Percentiles rank a stretch among this genome's conserved stretches.
Evolutionary conservation across 164 flowering plant genomes (phyloP).

Genomic region (Stephania japonica): DNA sequence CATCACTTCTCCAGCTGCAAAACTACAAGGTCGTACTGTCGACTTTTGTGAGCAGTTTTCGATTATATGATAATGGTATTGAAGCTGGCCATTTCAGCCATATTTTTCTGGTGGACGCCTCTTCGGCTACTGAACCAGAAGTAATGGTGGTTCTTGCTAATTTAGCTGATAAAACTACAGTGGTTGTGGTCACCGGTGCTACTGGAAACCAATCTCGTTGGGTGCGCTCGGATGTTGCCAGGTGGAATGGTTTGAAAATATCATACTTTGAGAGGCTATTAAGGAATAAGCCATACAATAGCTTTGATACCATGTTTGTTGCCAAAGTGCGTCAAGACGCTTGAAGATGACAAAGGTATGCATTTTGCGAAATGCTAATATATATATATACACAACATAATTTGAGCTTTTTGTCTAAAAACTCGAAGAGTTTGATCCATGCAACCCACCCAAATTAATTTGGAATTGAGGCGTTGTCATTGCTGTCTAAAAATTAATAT

Average conservation of each 20-base stretch:
- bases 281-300: background rate
- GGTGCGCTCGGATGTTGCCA: constrained; percentile 1
- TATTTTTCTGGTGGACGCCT: constrained; percentile 42
- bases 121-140: constrained; percentile 44
- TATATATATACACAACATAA: no score
- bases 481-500: no score
- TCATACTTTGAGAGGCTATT: background rate
- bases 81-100: constrained; percentile 42
- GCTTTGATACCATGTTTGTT: background rate
- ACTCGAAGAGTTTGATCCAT: no score
- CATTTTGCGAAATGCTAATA: no score
- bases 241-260: background rate
- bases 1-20: constrained; percentile 22
- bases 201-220: background rate
- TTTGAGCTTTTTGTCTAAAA: no score
- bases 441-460: no score
- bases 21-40: constrained; percentile 30
- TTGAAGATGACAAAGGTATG: no score
- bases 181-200: constrained; percentile 35
- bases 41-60: constrained; percentile 37
- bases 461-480: no score
- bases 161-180: constrained; percentile 26
- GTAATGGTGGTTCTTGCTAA: constrained; percentile 28
- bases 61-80: constrained; percentile 31
- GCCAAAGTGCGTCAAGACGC: background rate